Conservation (phyloP, 306 rosid species). For the Potentilla sterilis region DNA sequence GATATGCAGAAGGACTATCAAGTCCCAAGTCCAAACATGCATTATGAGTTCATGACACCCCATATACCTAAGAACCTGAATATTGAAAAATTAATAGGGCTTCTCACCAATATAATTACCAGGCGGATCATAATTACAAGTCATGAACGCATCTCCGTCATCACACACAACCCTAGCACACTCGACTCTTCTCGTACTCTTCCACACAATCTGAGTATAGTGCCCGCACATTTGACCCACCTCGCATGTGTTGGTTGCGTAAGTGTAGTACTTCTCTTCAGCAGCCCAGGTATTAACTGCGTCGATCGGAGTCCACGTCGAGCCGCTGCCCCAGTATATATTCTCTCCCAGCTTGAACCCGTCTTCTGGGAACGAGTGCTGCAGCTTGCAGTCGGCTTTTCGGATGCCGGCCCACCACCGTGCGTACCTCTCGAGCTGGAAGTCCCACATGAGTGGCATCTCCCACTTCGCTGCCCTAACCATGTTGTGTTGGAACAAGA, state of each 20-base stretch:
- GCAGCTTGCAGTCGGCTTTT: constrained; percentile 55
- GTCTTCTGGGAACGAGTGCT: constrained; percentile 77
- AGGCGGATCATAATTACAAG: constrained; percentile 74
- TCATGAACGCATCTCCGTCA: constrained; percentile 78
- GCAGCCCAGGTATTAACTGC: constrained; percentile 68
- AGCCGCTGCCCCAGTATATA: constrained; percentile 81
- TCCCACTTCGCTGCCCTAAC: constrained; percentile 71
- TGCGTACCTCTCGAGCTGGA: constrained; percentile 66
- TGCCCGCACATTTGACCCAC: constrained; percentile 82
- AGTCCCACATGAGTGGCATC: constrained; percentile 61
- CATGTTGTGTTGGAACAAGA: constrained; percentile 63
- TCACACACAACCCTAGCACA: constrained; percentile 76
- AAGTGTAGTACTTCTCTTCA: constrained; percentile 67
- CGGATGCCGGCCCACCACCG: constrained; percentile 78
- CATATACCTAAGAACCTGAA: background rate
- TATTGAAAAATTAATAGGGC: constrained; percentile 34
- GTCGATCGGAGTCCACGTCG: constrained; percentile 60
- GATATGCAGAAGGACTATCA: background rate
- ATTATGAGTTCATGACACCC: background rate
- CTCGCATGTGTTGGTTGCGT: constrained; percentile 51
- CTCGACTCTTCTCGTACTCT: constrained; percentile 58
- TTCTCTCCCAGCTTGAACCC: constrained; percentile 81
- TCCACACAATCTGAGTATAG: constrained; percentile 87
- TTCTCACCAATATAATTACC: constrained; percentile 82
- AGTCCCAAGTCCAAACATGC: background rate